Percentiles rank a stretch among this genome's conserved stretches.
Conservation (phyloP, 2,329 filamentous ascomycete species). For the Fusarium pseudonygamai region DNA sequence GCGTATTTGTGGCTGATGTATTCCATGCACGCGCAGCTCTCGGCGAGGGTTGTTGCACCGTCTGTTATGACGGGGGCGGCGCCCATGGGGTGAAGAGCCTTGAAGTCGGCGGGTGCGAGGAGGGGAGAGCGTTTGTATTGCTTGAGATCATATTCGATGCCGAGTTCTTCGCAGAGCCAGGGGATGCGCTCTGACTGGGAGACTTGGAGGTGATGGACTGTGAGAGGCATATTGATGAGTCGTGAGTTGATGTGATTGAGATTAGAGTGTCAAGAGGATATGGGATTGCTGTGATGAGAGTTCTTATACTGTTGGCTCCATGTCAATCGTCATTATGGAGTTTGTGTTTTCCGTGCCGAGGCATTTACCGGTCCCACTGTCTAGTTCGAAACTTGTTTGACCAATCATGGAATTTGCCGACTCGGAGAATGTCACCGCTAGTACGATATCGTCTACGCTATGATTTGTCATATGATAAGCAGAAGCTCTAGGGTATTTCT, state of each 20-base stretch:
- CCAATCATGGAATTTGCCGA: constrained; percentile 18
- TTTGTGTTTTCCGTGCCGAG: constrained; percentile 2
- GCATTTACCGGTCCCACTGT: constrained; percentile 18
- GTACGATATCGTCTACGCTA: background rate
- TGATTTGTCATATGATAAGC: background rate
- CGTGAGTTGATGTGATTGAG: background rate
- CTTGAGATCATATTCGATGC: constrained; percentile 57
- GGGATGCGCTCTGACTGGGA: constrained; percentile 72
- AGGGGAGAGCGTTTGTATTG: constrained; percentile 30
- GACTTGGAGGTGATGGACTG: constrained; percentile 62
- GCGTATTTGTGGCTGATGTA: constrained; percentile 68
- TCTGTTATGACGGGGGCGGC: constrained; percentile 70
- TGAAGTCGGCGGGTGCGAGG: constrained; percentile 35
- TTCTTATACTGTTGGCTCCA: constrained; percentile 3
- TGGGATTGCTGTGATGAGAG: too few relatives aligned
- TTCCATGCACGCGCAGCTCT: constrained; percentile 68
- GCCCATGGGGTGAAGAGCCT: constrained; percentile 56
- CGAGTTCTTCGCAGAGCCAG: constrained; percentile 73
- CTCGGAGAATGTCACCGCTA: background rate
- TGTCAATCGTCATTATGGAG: constrained; percentile 9
- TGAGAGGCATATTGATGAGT: constrained; percentile 43
- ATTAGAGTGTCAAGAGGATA: background rate
- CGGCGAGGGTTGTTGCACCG: constrained; percentile 61
- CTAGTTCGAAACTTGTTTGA: rapidly evolving
- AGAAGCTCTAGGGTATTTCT: background rate